phyloP scores from a whole-genome alignment of 2,329 filamentous ascomycete species.

The Aspergillus cejpii region DNA sequence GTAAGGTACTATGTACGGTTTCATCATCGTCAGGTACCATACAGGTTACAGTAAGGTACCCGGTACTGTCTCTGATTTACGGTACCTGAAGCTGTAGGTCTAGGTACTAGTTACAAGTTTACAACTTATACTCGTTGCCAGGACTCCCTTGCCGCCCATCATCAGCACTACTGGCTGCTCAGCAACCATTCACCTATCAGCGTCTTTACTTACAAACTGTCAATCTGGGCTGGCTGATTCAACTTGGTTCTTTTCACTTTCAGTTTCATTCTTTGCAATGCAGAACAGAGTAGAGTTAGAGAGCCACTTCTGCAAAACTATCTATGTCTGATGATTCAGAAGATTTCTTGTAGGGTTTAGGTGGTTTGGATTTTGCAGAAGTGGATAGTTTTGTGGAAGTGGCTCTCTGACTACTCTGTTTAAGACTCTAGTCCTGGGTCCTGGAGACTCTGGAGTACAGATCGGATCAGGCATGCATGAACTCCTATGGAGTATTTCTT shows the following conservation, averaged over 20 bases:
- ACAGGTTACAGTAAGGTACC: constrained; percentile 7
- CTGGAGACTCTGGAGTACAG: no score
- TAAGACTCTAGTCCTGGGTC: no score
- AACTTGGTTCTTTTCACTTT: constrained; percentile 8
- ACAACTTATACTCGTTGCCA: constrained; percentile 33
- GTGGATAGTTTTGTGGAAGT: no score
- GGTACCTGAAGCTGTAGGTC: neutral
- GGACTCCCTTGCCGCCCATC: constrained; percentile 36
- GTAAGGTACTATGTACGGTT: no score
- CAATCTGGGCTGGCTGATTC: constrained; percentile 17
- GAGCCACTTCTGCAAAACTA: no score
- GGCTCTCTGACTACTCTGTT: no score
- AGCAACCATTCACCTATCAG: constrained; percentile 33
- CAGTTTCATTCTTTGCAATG: no score
- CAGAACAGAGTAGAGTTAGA: no score
- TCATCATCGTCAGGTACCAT: neutral
- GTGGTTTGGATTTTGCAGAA: neutral
- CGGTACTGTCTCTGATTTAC: constrained; percentile 2
- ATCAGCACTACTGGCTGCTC: constrained; percentile 27
- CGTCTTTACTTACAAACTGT: constrained; percentile 14
- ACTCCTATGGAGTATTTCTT: no score
- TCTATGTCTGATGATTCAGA: no score
- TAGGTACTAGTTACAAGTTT: neutral
- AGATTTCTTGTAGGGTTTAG: neutral
- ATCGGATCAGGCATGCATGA: no score